These are phyloP conservation scores for Coprinopsis marcescibilis DNA, from an alignment of 768 basidiomycete genomes.

Conservation along the genomic window DNA sequence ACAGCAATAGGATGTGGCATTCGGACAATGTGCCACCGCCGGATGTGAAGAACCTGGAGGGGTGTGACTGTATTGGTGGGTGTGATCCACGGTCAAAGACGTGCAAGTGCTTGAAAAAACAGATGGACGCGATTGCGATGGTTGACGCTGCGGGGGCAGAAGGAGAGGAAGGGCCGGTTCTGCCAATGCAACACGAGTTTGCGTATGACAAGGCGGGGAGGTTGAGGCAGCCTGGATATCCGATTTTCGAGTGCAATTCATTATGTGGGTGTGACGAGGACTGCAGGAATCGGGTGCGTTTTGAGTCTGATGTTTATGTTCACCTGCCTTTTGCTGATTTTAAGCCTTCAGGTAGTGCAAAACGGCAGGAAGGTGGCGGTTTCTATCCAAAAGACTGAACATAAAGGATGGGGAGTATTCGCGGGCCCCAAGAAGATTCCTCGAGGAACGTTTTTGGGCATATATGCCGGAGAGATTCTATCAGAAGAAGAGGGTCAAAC, in stretches of 20 bases:
- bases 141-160: constrained; percentile 12
- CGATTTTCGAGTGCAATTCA: constrained; percentile 85
- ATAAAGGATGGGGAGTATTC: constrained; percentile 89
- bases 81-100: constrained; percentile 72
- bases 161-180: constrained; percentile 7
- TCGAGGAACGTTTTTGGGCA: constrained; percentile 67
- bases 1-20: constrained; percentile 79
- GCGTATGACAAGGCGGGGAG: constrained; percentile 59
- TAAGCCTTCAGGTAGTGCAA: constrained; percentile 64
- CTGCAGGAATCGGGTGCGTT: constrained; percentile 73
- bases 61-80: constrained; percentile 70
- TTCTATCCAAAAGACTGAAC: constrained; percentile 59
- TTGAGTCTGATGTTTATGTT: constrained; percentile 2
- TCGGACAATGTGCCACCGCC: constrained; percentile 63
- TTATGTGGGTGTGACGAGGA: constrained; percentile 76
- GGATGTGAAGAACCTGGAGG: constrained; percentile 46
- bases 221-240: constrained; percentile 37
- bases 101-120: constrained; percentile 64
- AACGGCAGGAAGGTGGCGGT: constrained; percentile 63
- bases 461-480: constrained; percentile 82
- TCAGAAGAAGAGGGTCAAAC: constrained; percentile 59
- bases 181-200: constrained; percentile 43
- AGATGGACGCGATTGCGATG: constrained; percentile 33
- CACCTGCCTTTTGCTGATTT: not conserved
- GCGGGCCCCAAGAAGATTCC: constrained; percentile 59